Percentiles rank a stretch among this genome's conserved stretches.
These are phyloP conservation scores for Torulaspora globosa DNA, from an alignment of 1,139 yeast species.

Conservation along the genomic window DNA sequence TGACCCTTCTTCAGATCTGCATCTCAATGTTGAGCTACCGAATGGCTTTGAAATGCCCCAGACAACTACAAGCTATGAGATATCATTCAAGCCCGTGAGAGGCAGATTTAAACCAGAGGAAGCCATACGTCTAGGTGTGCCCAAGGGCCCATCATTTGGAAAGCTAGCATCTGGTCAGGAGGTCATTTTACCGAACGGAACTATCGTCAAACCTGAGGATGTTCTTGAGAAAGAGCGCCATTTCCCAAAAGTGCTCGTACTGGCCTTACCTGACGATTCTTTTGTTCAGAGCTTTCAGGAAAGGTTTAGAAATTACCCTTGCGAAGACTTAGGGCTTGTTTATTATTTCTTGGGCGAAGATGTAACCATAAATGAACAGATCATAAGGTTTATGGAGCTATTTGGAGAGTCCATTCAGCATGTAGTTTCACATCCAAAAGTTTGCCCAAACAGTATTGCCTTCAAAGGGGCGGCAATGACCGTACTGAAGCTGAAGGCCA, in stretches of 20 bases:
- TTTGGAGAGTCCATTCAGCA: conserved; percentile 49
- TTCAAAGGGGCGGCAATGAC: conserved; percentile 54
- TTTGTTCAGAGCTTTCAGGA: conserved; percentile 42
- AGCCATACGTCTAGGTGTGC: conserved; percentile 68
- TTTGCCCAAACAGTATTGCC: conserved; percentile 58
- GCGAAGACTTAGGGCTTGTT: conserved; percentile 48
- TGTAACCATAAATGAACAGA: conserved; percentile 46
- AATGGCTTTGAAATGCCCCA: conserved; percentile 18
- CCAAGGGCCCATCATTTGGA: conserved; percentile 58
- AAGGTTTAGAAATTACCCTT: conserved; percentile 25
- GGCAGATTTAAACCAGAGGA: conserved; percentile 70
- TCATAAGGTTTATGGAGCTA: conserved; percentile 44
- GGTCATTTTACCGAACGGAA: conserved; percentile 58
- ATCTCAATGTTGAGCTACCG: conserved; percentile 39
- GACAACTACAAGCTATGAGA: conserved; percentile 54
- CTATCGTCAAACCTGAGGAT: conserved; percentile 57
- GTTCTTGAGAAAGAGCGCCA: conserved; percentile 62
- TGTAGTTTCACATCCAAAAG: conserved; percentile 63
- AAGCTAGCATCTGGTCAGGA: conserved; percentile 57
- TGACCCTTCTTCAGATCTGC: conserved; percentile 37
- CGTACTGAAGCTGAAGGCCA: conserved; percentile 53
- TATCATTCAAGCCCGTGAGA: conserved; percentile 62
- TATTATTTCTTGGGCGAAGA: conserved; percentile 73
- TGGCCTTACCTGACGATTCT: conserved; percentile 64
- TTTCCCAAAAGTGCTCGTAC: conserved; percentile 58